Percentiles rank a stretch among this genome's conserved stretches.
phyloP scores from a whole-genome alignment of 805 yeast genomes.

The Saccharomycopsis olivae region DNA sequence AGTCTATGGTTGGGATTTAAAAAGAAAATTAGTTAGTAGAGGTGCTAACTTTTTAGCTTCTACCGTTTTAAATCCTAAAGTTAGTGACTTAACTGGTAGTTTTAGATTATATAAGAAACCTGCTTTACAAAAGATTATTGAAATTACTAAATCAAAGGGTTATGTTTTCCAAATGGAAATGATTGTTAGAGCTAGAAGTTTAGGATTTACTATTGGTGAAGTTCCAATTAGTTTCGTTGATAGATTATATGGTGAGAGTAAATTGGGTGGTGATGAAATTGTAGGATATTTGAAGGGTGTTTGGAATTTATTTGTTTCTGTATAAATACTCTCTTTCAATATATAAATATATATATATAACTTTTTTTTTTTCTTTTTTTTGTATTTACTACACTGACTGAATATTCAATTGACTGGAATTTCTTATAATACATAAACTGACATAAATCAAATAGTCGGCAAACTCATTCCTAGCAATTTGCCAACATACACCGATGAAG shows the following conservation, averaged over 20 bases:
- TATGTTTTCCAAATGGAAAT: constrained; percentile 83
- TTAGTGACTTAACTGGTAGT: constrained; percentile 68
- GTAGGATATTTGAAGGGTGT: constrained; percentile 71
- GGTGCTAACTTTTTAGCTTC: constrained; percentile 76
- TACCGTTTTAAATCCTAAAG: constrained; percentile 58
- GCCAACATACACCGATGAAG: no score
- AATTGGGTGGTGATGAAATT: constrained; percentile 74
- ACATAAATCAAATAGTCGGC: no score
- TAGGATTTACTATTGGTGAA: constrained; percentile 65
- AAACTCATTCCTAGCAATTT: no score
- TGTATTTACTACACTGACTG: no score
- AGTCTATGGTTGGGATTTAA: constrained; percentile 76
- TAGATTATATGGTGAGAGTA: constrained; percentile 68
- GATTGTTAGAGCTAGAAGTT: constrained; percentile 74
- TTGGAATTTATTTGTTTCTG: constrained; percentile 55
- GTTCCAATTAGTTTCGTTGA: constrained; percentile 74
- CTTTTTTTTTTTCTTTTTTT: no score
- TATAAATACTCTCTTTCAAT: constrained; percentile 25
- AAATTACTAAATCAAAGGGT: constrained; percentile 62
- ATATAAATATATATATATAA: no score
- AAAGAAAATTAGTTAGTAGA: constrained; percentile 65
- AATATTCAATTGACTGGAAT: no score
- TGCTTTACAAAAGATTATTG: constrained; percentile 54
- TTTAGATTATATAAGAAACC: constrained; percentile 66
- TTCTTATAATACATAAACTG: no score